Conservation (phyloP, 345 rosid species). For the Lepidium didymum region DNA sequence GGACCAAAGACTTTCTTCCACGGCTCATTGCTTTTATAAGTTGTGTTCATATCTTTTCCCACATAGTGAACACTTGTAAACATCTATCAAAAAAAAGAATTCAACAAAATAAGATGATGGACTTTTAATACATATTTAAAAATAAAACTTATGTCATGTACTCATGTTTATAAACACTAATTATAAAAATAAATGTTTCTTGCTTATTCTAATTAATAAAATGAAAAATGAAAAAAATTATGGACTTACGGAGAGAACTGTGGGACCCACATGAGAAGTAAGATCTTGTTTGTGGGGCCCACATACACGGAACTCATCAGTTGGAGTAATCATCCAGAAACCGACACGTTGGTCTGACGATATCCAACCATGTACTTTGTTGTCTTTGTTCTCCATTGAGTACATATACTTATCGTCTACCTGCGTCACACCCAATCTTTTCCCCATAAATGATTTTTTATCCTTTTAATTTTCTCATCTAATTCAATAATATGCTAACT, state of each 20-base stretch:
- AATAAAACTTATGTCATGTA: too few relatives aligned
- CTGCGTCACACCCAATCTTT: slow-evolving; percentile 30
- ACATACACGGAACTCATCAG: slow-evolving; percentile 52
- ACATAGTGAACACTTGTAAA: slow-evolving; percentile 76
- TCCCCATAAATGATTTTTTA: neutral
- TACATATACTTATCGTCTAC: slow-evolving; percentile 92
- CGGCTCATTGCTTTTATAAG: slow-evolving; percentile 40
- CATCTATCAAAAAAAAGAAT: slow-evolving; percentile 40
- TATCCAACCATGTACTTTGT: slow-evolving; percentile 81
- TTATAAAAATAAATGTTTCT: too few relatives aligned
- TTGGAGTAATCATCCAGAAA: slow-evolving; percentile 88
- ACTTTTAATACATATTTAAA: too few relatives aligned
- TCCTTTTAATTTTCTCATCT: neutral
- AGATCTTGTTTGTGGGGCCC: slow-evolving; percentile 89
- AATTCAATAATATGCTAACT: too few relatives aligned
- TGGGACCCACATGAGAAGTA: slow-evolving; percentile 78
- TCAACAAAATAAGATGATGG: too few relatives aligned
- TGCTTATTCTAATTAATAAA: too few relatives aligned
- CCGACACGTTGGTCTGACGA: slow-evolving; percentile 45
- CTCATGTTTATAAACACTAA: too few relatives aligned
- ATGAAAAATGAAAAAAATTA: too few relatives aligned
- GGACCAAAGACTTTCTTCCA: slow-evolving; percentile 94
- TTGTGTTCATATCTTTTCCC: slow-evolving; percentile 54
- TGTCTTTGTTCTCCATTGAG: slow-evolving; percentile 48
- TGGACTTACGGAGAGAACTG: slow-evolving; percentile 46